Evolutionary conservation across 345 rosid genomes (phyloP).

Genomic region (Anacardium occidentale): DNA sequence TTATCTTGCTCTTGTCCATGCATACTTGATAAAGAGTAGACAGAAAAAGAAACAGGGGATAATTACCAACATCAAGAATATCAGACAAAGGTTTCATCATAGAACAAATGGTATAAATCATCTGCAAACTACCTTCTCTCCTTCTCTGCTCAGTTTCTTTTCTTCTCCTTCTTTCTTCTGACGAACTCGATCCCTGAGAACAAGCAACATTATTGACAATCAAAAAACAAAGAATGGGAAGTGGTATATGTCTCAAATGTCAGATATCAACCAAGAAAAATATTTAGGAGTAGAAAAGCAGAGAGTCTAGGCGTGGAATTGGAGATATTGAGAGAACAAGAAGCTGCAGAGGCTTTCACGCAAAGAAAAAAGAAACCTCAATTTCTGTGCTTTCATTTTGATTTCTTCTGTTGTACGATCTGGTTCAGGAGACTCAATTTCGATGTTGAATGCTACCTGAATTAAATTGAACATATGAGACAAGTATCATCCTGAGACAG

Average conservation of each 20-base stretch:
- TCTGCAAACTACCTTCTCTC: constrained; percentile 55
- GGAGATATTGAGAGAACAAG: constrained; percentile 5
- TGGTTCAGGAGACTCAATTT: constrained; percentile 57
- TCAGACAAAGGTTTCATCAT: background rate
- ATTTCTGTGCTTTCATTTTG: constrained; percentile 49
- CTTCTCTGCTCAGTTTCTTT: constrained; percentile 44
- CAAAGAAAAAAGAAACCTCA: constrained; percentile 36
- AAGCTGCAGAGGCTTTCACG: background rate
- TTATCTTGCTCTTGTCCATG: background rate
- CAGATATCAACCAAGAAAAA: background rate
- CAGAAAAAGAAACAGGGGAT: background rate
- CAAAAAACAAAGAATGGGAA: background rate
- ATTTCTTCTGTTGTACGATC: constrained; percentile 39
- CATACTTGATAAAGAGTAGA: background rate
- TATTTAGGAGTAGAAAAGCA: background rate
- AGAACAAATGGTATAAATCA: background rate
- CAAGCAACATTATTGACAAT: constrained; percentile 12
- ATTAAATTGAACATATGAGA: constrained; percentile 20
- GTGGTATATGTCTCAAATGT: background rate
- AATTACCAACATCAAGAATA: background rate
- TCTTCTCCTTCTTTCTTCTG: constrained; percentile 52
- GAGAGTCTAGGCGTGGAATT: background rate
- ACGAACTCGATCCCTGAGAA: constrained; percentile 48
- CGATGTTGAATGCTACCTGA: constrained; percentile 67
- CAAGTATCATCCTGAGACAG: constrained; percentile 8